Base-by-base conservation (phyloP, 1,284 basidiomycete genomes). In the Chondrostereum purpureum region DNA sequence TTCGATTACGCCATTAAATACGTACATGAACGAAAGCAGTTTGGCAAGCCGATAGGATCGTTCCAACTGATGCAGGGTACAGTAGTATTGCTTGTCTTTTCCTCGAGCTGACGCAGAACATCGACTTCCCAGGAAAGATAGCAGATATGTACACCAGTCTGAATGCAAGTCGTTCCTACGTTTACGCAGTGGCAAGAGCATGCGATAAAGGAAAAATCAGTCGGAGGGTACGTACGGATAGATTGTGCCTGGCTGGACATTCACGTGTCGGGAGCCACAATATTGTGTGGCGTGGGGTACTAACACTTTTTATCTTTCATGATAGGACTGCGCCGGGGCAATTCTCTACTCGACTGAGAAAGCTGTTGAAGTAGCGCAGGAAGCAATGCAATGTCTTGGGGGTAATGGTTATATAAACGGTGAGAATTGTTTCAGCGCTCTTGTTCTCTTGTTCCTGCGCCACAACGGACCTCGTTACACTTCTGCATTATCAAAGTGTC, bases 71-170 rank as follows among this genome's bases (percentile, higher is more conserved):
- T 97, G 84, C 94, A 97, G 78, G 93, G 90, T 78, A 66, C 44
- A 64, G 43, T 18, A 10, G 47, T 21, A 35, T 24, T 35, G 35
- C 14, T 44, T 42, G 22, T 27, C 36, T 31, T 31, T 31, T 31
- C 27, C 27, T 8, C n/a, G 13, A 18, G 17, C 33, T 34, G 36
- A 37, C 45, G 27, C 14, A 13, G 4, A 18, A 27, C 17, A 37
- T 35, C 21, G 39, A 20, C 21, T 20, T 31, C 35, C 33, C 52
- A 86, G 84, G 72, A 44, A 88, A 88, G 58, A 80, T 88, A 42
- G 86, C 85, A 58, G 93, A 97, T 64, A 97, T 97, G 93, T 97
- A 96, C 62, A 96, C 93, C 14, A 92, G 88, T 62, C 70, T 97
- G 42, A 88, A 83, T 55, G 89, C 93, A 3, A 88, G 88, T 46